Evolutionary conservation across 2,329 filamentous ascomycete genomes (phyloP).

Genomic region (Aulographum hederae): DNA sequence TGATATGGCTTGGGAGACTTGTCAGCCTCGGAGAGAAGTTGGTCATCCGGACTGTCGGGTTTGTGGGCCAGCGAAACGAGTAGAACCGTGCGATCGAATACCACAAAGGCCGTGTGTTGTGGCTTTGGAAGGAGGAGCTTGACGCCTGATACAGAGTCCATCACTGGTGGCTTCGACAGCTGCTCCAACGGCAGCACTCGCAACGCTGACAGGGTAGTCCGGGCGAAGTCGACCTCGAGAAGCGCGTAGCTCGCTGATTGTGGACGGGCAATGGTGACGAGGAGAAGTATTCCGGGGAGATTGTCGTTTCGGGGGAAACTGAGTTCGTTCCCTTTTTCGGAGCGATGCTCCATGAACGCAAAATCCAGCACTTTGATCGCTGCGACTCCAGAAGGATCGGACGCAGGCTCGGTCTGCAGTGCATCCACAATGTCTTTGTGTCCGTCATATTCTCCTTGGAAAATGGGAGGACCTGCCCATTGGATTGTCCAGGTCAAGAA

Average conservation of each 20-base stretch:
- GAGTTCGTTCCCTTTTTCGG: constrained; percentile 19
- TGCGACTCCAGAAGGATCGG: constrained; percentile 29
- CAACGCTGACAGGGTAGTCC: constrained; percentile 35
- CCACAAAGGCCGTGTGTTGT: constrained; percentile 61
- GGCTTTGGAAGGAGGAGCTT: constrained; percentile 62
- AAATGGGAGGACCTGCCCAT: constrained; percentile 65
- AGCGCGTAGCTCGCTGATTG: constrained; percentile 45
- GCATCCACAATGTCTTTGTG: constrained; percentile 44
- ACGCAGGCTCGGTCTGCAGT: constrained; percentile 35
- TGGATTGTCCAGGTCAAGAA: constrained; percentile 80
- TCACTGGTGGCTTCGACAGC: constrained; percentile 23
- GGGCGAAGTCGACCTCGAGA: constrained; percentile 35
- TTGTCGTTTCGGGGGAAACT: constrained; percentile 3
- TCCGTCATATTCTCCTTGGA: constrained; percentile 53
- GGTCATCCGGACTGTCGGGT: constrained; percentile 45
- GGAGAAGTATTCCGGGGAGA: constrained; percentile 13
- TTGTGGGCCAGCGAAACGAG: constrained; percentile 46
- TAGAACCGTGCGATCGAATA: constrained; percentile 63
- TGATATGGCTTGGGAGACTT: constrained; percentile 44
- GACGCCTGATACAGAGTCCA: constrained; percentile 28
- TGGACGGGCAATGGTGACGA: constrained; percentile 14
- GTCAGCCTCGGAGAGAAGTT: constrained; percentile 37
- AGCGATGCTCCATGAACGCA: constrained; percentile 30
- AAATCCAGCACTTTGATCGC: constrained; percentile 67
- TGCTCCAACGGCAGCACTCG: constrained; percentile 48